Evolutionary conservation across 306 rosid genomes (phyloP).

Genomic region (cucumber (Cucumis sativus)): Cucumber_9930_V3 NC_026659.2:30760501-30761000

Average conservation of each 20-base stretch:
- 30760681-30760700: neutral
- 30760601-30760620: conserved; percentile 96
- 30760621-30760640: conserved; percentile 53
- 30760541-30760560: conserved; percentile 54
- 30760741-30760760: neutral
- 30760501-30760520: too few species aligned
- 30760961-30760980: neutral
- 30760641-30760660: conserved; percentile 17
- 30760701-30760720: neutral
- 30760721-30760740: neutral
- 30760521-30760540: neutral
- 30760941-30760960: neutral
- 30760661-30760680: neutral
- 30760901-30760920: conserved; percentile 65
- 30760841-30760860: conserved; percentile 84
- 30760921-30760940: neutral
- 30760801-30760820: conserved; percentile 98
- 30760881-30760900: conserved; percentile 62
- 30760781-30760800: conserved; percentile 68
- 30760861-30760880: conserved; percentile 84
- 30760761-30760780: conserved; percentile 49
- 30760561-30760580: conserved; percentile 91
- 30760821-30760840: conserved; percentile 99
- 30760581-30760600: conserved; percentile 80
- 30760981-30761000: neutral